Conservation (phyloP, 352 stramenopile species). For the Phytophthora macrochlamydospora region DNA sequence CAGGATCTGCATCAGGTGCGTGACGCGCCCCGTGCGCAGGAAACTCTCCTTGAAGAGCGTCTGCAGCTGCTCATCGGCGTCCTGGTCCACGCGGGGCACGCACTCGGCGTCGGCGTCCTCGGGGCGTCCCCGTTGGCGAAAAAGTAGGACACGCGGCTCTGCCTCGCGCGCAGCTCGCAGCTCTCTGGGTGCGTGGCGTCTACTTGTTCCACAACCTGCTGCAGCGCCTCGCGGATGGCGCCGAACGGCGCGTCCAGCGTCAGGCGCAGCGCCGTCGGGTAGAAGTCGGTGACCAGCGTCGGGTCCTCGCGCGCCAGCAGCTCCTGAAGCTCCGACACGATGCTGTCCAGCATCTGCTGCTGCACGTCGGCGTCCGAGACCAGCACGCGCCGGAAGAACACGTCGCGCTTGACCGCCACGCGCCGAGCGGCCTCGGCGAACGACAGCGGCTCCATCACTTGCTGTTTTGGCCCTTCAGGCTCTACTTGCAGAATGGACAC, state of each 20-base stretch:
- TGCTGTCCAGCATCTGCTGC: constrained; percentile 57
- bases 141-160: constrained; percentile 73
- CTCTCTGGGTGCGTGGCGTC: constrained; percentile 46
- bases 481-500: constrained; percentile 55
- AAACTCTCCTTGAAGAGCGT: constrained; percentile 64
- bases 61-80: constrained; percentile 56
- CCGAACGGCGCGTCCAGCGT: constrained; percentile 72
- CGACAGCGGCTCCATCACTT: constrained; percentile 35
- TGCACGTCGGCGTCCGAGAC: constrained; percentile 69
- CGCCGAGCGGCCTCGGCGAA: constrained; percentile 53
- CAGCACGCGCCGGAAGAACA: constrained; percentile 82
- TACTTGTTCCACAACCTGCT: constrained; percentile 47
- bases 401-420: constrained; percentile 73
- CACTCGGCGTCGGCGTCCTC: constrained; percentile 32
- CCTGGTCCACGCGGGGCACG: constrained; percentile 25
- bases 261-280: constrained; percentile 69
- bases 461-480: constrained; percentile 20
- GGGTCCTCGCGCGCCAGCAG: constrained; percentile 52
- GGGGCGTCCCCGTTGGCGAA: constrained; percentile 40
- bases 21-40: constrained; percentile 72
- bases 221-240: constrained; percentile 64
- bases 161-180: constrained; percentile 29
- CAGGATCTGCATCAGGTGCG: constrained; percentile 76
- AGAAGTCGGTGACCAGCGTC: constrained; percentile 63
- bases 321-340: constrained; percentile 60